A percentile compares a stretch with the other conserved stretches of the same genome.
Evolutionary conservation across 2,329 filamentous ascomycete species (phyloP).

Genomic region (Epichloe elymi): DNA sequence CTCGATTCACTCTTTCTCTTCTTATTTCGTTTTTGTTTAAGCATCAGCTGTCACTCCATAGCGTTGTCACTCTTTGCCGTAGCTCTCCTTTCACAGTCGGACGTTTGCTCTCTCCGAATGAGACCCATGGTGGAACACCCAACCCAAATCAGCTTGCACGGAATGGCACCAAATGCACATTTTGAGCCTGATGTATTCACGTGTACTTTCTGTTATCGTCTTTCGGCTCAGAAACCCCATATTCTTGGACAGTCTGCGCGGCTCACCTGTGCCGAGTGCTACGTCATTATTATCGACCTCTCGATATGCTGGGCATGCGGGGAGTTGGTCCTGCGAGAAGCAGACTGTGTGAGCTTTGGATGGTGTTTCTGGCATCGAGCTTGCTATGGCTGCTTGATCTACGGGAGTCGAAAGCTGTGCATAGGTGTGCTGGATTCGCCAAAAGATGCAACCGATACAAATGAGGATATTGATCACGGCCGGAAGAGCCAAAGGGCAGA

Average conservation of each 20-base stretch:
- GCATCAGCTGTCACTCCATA: neutral
- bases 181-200: constrained; percentile 24
- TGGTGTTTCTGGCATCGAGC: constrained; percentile 47
- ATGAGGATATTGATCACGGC: constrained; percentile 1
- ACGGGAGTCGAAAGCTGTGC: constrained; percentile 27
- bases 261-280: constrained; percentile 36
- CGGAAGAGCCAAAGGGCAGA: constrained; percentile 21
- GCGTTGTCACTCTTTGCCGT: neutral
- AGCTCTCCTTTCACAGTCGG: neutral
- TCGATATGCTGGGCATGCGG: constrained; percentile 46
- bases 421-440: constrained; percentile 19
- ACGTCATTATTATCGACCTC: constrained; percentile 34
- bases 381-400: constrained; percentile 44
- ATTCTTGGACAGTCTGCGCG: constrained; percentile 33
- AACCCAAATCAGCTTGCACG: neutral
- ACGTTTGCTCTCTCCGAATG: neutral
- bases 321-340: constrained; percentile 37
- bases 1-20: neutral
- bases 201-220: constrained; percentile 43
- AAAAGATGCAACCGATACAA: constrained; percentile 19
- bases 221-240: constrained; percentile 21
- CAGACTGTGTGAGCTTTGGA: constrained; percentile 44
- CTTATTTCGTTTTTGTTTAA: neutral
- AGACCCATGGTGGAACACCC: neutral
- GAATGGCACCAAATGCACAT: neutral